Evolutionary conservation across 192 early-diverging fungal genomes (phyloP), one percentile per base, ranked within the genome.

Genomic region (Chytriomyces sp.): DNA sequence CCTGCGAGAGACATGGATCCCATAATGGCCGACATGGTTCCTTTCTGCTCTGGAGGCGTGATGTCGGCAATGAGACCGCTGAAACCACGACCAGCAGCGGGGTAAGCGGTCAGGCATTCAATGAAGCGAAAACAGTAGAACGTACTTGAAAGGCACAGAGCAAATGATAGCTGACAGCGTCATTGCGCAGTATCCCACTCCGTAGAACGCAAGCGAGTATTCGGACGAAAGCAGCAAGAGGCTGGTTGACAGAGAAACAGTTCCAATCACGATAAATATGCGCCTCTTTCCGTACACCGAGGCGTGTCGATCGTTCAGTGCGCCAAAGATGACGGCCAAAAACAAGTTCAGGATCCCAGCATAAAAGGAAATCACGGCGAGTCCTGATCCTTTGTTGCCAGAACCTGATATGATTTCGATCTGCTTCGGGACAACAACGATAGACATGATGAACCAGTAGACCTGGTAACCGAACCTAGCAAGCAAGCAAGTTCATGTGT

Each of bases 91-190:
- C 35, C 35, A 35, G 35, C 35, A 35, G 35, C 35, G 35, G 35
- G 1, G 35, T 35, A 35, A 35, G 35, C 35, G 35, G 35, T 35
- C 35, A 35, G 4, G 4, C 35, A 35, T 35, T 35, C 35, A 35
- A 35, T 35, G 35, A 35, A 35, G 35, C 35, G 35, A 35, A 35
- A 35, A 35, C 35, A 35, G 35, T 4, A 35, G 35, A 35, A 35
- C 35, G 35, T 35, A 35, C 35, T 86, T 86, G 71, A 86, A 86
- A 1, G 85, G 85, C 18, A 86, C 83, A n/a, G 69, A 75, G 1
- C 76, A 61, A 18, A 82, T 50, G 7, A 82, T 74, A 13, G 81
- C 75, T 7, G 63, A 26, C 7, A 80, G 45, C 7, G 75, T 84
- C 61, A 86, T 61, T 18, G 59, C 5, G n/a, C 71, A 44, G 60